Evolutionary conservation across 1,139 yeast species (phyloP), one percentile per base, ranked within the genome.

Genomic region (Meyerozyma carpophila): DNA sequence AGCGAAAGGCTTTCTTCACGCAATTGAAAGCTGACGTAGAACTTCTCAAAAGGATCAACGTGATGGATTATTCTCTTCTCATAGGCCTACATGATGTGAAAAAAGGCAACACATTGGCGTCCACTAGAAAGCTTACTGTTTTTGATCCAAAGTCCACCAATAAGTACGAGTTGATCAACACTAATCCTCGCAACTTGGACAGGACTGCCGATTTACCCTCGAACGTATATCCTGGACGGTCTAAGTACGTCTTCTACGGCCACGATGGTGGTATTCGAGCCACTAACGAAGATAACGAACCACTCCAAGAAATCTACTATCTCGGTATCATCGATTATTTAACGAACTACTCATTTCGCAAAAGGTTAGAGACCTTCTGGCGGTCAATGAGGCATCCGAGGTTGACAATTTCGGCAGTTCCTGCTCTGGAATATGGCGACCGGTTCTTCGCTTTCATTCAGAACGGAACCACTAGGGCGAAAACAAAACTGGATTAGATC

Each of bases 311-410:
- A 47, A 80, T 94, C 11, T 94, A 94, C 63, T 94, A 91, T 58
- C 67, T 94, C 54, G 98, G 98, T 11, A 83, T 94, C 40, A 94
- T 94, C 55, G 99, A 94, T 60, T 91, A 96, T 63, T 70, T 94
- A 51, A 94, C 98, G 0, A 81, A 84, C 47, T 94, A 94, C 59
- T 84, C 90, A 1, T 63, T 84, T 24, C 66, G 81, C 53, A 94
- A 94, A 60, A 75, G 79, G 48, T 61, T 90, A 40, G 99, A 94
- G 60, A 93, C 98, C 0, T 79, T 88, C 52, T 86, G 91, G 82
- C 76, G 96, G 61, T 74, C 87, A 8, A 55, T 94, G 34, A 77
- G 79, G 32, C 89, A 89, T 58, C 75, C 81, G 29, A 70, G 91
- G 47, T 73, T 74, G 38, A 76, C 84, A 2, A 84, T 93, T 5